Conservation (phyloP, 2,329 filamentous ascomycete species). For the Exophiala lecanii-corni region DNA sequence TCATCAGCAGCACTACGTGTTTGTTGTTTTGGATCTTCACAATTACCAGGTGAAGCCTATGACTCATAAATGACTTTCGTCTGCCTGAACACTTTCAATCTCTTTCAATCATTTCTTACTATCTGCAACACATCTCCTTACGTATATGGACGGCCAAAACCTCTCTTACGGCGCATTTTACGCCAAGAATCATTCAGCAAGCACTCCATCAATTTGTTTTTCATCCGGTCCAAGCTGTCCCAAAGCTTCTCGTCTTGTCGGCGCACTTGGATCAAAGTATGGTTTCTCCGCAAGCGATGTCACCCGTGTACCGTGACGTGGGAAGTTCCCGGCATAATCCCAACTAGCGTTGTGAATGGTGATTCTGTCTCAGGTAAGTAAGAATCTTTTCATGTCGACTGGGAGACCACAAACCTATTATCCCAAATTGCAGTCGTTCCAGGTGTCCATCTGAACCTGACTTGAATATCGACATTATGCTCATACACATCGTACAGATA, state of each 20-base stretch:
- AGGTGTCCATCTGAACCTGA: slow-evolving; percentile 23
- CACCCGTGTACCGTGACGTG: slow-evolving; percentile 64
- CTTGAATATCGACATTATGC: slow-evolving; percentile 36
- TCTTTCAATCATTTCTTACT: too few relatives aligned
- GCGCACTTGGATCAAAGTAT: slow-evolving; percentile 61
- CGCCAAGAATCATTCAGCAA: too few relatives aligned
- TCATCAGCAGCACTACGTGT: too few relatives aligned
- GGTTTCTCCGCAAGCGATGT: slow-evolving; percentile 68
- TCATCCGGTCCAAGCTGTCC: slow-evolving; percentile 59
- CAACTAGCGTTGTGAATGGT: slow-evolving; percentile 46
- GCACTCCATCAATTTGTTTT: slow-evolving; percentile 26
- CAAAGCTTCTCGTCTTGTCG: slow-evolving; percentile 61
- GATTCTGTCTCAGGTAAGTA: slow-evolving; percentile 58
- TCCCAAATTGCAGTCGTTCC: slow-evolving; percentile 25
- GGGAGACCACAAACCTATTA: slow-evolving; percentile 12
- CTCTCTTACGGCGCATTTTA: too few relatives aligned
- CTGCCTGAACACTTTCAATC: too few relatives aligned
- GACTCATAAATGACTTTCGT: too few relatives aligned
- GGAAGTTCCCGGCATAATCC: slow-evolving; percentile 24
- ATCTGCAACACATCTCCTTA: too few relatives aligned
- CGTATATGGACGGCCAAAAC: too few relatives aligned
- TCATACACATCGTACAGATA: slow-evolving; percentile 34
- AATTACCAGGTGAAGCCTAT: too few relatives aligned
- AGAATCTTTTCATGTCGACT: too few relatives aligned
- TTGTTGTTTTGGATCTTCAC: too few relatives aligned